Percentiles rank a stretch among this genome's conserved stretches.
These are phyloP conservation scores for Alternaria arborescens DNA, from an alignment of 2,329 filamentous ascomycete genomes.

Conservation along the genomic window DNA sequence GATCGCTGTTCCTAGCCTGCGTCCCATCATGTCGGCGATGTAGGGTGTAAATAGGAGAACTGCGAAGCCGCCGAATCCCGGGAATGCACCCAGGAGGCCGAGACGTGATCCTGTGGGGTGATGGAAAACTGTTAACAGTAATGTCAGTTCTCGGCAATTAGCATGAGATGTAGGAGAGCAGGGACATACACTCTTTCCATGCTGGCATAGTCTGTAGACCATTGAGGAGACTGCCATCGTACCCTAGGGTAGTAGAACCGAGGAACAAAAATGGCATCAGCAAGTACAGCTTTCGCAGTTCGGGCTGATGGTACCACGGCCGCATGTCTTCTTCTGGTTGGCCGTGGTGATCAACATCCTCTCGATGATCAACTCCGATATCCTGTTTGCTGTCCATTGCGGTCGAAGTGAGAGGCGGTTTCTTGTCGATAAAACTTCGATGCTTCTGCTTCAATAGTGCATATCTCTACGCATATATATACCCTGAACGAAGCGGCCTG, in stretches of 20 bases:
- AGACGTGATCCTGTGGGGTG: constrained; percentile 23
- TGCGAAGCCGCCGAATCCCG: not conserved
- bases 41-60: not conserved
- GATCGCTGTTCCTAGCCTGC: constrained; percentile 9
- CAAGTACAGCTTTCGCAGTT: not conserved
- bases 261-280: not conserved
- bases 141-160: not conserved
- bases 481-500: not conserved
- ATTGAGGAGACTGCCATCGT: constrained; percentile 52
- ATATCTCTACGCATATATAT: not conserved
- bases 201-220: constrained; percentile 48
- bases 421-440: not conserved
- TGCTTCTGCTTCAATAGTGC: not conserved
- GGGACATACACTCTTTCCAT: constrained; percentile 15
- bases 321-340: not conserved
- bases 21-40: not conserved
- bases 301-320: not conserved
- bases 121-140: constrained; percentile 9
- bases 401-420: not conserved
- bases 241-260: constrained; percentile 43
- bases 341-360: not conserved
- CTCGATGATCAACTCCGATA: not conserved
- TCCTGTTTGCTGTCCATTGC: not conserved
- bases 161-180: not conserved
- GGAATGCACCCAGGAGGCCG: constrained; percentile 21